Percentiles rank a stretch among this genome's conserved stretches.
Conservation (phyloP, 2,329 filamentous ascomycete genomes). For the Xylogone sp. region DNA sequence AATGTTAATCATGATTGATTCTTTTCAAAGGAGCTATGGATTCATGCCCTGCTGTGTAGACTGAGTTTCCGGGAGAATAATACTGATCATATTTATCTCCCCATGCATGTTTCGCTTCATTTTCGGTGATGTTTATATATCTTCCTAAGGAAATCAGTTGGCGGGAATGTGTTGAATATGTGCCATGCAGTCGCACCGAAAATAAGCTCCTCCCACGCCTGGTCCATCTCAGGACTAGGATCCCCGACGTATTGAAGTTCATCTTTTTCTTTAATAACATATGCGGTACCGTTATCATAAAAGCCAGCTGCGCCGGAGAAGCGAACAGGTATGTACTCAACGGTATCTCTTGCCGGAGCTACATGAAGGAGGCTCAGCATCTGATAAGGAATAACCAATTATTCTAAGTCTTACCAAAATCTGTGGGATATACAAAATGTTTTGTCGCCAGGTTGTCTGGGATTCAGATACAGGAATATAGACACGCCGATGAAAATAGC, state of each 20-base stretch:
- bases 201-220: conserved; percentile 14
- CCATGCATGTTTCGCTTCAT: no score
- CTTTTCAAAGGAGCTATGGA: no score
- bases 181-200: conserved; percentile 3
- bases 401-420: neutral
- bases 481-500: neutral
- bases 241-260: conserved; percentile 12
- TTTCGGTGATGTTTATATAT: conserved; percentile 8
- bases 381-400: neutral
- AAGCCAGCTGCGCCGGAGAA: neutral
- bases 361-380: neutral
- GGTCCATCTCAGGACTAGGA: conserved; percentile 14
- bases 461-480: neutral
- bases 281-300: neutral
- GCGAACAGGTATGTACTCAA: neutral
- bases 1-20: no score
- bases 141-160: neutral
- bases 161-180: neutral
- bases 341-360: neutral
- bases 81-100: no score
- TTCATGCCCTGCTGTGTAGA: no score
- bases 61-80: no score
- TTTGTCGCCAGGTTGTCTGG: neutral
- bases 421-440: neutral
- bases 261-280: neutral